These are phyloP conservation scores for Nemania sp. DNA, from an alignment of 2,329 filamentous ascomycete species.

Conservation along the genomic window DNA sequence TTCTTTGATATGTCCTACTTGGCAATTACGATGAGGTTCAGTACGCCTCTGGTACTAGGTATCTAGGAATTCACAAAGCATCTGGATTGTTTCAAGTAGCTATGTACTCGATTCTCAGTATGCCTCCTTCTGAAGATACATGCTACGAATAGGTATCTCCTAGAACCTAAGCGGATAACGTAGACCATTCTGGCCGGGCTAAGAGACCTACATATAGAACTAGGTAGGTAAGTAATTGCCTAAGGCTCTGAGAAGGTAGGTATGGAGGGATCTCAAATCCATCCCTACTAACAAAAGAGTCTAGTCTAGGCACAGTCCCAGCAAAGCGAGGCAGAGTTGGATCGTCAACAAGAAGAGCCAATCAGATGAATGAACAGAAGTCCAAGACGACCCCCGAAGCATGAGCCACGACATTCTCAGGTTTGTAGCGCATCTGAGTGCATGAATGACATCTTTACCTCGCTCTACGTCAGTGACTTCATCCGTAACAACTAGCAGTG, in stretches of 20 bases:
- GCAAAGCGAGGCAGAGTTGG: constrained; percentile 5
- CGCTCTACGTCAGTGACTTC: constrained; percentile 30
- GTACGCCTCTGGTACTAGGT: not conserved
- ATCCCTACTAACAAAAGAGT: not conserved
- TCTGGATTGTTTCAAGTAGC: not conserved
- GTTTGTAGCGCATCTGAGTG: constrained; percentile 6
- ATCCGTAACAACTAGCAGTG: constrained; percentile 11
- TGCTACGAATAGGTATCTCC: not conserved
- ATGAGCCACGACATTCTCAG: constrained; percentile 22
- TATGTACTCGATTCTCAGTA: not conserved
- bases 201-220: not conserved
- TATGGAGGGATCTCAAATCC: not conserved
- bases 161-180: not conserved
- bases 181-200: not conserved
- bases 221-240: too few species aligned
- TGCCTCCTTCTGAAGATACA: not conserved
- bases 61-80: too few species aligned
- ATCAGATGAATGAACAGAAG: constrained; percentile 10
- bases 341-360: constrained; percentile 9
- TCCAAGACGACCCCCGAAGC: constrained; percentile 20
- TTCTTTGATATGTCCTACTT: not conserved
- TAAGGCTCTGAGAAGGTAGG: not conserved
- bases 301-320: not conserved
- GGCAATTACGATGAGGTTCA: not conserved
- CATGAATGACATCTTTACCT: constrained; percentile 28